These are phyloP conservation scores for Halophytophthora batemanensis DNA, from an alignment of 352 stramenopile species.

Conservation along the genomic window DNA sequence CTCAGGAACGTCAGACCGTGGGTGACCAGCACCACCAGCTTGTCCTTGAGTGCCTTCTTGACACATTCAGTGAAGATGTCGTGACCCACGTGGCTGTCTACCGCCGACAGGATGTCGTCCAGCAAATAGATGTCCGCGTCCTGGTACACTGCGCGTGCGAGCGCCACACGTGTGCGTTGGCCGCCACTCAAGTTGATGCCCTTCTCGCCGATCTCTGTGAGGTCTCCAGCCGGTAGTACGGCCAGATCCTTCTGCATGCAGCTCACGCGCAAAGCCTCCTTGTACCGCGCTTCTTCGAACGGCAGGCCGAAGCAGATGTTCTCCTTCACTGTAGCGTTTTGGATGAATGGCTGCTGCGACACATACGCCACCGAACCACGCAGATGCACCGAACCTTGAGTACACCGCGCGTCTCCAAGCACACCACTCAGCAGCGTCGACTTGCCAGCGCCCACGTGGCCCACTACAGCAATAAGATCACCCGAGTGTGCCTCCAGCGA, in stretches of 20 bases:
- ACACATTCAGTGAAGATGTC: slow-evolving; percentile 89
- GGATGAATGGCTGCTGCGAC: slow-evolving; percentile 95
- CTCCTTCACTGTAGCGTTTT: slow-evolving; percentile 94
- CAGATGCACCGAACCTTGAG: slow-evolving; percentile 48
- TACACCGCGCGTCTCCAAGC: slow-evolving; percentile 55
- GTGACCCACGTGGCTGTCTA: slow-evolving; percentile 93
- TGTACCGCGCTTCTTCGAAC: slow-evolving; percentile 62
- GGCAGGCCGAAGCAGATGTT: slow-evolving; percentile 96
- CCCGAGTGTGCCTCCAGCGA: slow-evolving; percentile 65
- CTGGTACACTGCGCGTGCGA: slow-evolving; percentile 81
- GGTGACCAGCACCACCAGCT: slow-evolving; percentile 85
- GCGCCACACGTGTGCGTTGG: slow-evolving; percentile 85
- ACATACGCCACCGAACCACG: slow-evolving; percentile 93
- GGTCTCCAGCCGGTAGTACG: slow-evolving; percentile 79
- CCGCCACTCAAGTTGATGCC: slow-evolving; percentile 94
- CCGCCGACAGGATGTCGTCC: slow-evolving; percentile 93
- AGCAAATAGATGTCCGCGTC: slow-evolving; percentile 90
- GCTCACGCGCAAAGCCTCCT: slow-evolving; percentile 50
- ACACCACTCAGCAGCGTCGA: slow-evolving; percentile 70
- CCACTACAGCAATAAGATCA: slow-evolving; percentile 59
- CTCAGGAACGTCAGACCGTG: slow-evolving; percentile 63
- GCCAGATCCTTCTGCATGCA: slow-evolving; percentile 52
- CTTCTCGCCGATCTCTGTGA: slow-evolving; percentile 95
- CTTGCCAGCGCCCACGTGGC: slow-evolving; percentile 60
- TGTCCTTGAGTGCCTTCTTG: slow-evolving; percentile 49